These are phyloP conservation scores for Endotrypanum monterogeii DNA, from an alignment of 208 protist genomes.

Conservation along the genomic window DNA sequence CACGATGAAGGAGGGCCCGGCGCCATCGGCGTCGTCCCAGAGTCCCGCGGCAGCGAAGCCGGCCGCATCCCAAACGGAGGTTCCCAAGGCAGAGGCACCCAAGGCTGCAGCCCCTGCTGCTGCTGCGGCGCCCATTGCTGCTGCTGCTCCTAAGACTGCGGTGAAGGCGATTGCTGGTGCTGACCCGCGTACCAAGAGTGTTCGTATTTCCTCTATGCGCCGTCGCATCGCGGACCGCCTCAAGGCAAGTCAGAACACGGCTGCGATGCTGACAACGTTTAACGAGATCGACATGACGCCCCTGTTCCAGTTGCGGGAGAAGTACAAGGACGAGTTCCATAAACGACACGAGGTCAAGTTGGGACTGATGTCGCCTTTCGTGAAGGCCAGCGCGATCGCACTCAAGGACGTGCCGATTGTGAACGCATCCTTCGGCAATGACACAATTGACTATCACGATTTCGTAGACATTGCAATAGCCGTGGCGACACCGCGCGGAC, in stretches of 20 bases:
- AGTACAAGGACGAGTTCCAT: constrained; percentile 98
- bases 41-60: constrained; percentile 18
- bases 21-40: constrained; percentile 17
- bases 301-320: constrained; percentile 94
- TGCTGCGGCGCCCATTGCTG: constrained; percentile 18
- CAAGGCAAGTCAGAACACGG: constrained; percentile 99
- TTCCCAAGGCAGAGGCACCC: constrained; percentile 11
- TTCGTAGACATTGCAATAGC: constrained; percentile 98
- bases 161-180: constrained; percentile 38
- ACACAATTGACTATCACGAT: constrained; percentile 98
- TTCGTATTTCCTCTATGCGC: constrained; percentile 95
- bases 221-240: constrained; percentile 96
- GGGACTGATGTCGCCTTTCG: constrained; percentile 99
- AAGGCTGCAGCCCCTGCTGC: constrained; percentile 27
- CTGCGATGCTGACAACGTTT: constrained; percentile 99
- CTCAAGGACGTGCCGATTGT: constrained; percentile 96
- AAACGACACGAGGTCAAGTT: constrained; percentile 98
- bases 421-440: constrained; percentile 96
- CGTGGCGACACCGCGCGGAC: constrained; percentile 96
- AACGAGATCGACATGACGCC: constrained; percentile 98
- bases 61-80: constrained; percentile 38
- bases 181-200: constrained; percentile 81
- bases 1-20: constrained; percentile 86
- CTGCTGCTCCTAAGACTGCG: constrained; percentile 33
- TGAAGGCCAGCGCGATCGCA: constrained; percentile 95